Conservation (phyloP, 116 monocot species). For the Iris pallida region DNA sequence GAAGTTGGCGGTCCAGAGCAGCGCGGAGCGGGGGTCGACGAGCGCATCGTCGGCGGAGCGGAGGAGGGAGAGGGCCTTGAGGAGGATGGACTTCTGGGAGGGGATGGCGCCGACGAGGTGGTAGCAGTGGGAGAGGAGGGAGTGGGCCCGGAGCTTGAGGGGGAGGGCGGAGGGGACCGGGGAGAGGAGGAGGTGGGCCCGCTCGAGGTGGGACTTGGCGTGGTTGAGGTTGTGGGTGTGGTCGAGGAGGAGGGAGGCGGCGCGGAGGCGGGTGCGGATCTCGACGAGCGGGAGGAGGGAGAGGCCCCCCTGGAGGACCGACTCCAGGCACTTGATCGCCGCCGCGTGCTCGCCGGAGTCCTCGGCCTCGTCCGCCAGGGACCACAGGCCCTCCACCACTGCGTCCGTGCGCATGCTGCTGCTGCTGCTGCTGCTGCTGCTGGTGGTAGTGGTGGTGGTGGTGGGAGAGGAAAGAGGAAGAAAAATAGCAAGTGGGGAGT, state of each 20-base stretch:
- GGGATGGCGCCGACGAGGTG: conserved; percentile 61
- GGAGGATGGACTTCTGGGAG: conserved; percentile 55
- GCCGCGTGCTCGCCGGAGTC: conserved; percentile 25
- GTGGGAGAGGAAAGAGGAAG: background rate
- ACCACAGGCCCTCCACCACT: conserved; percentile 70
- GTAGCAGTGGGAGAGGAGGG: conserved; percentile 73
- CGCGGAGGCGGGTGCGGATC: conserved; percentile 71
- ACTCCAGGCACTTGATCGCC: conserved; percentile 75
- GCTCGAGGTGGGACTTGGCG: conserved; percentile 74
- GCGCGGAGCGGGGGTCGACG: conserved; percentile 11
- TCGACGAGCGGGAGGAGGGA: conserved; percentile 77
- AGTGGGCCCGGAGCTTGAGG: conserved; percentile 67
- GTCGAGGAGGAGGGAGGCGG: conserved; percentile 54
- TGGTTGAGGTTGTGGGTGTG: conserved; percentile 86
- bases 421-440: too few relatives aligned
- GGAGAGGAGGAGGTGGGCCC: conserved; percentile 61
- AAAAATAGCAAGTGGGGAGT: too few relatives aligned
- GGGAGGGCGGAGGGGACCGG: conserved; percentile 53
- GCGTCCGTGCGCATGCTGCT: conserved; percentile 27
- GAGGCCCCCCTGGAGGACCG: conserved; percentile 50
- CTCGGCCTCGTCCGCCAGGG: conserved; percentile 65
- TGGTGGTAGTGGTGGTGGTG: background rate
- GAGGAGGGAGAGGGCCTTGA: conserved; percentile 54
- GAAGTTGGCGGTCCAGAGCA: conserved; percentile 77
- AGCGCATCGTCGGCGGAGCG: background rate